These are phyloP conservation scores for Sarcodon sp. DNA, from an alignment of 768 basidiomycete species.

Conservation along the genomic window DNA sequence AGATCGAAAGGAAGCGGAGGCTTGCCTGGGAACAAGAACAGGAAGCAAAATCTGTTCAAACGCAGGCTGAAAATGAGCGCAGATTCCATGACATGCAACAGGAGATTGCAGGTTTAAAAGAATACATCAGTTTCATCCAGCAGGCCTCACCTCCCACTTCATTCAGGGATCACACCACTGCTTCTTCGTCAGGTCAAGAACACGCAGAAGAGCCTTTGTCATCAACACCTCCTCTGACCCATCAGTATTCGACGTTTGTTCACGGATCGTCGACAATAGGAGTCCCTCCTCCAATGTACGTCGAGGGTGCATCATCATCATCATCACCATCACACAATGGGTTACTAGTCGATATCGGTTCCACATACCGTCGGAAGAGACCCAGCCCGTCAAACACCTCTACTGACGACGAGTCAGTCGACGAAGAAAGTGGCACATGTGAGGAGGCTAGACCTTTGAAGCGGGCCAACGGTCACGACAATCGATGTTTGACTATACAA, in stretches of 20 bases:
- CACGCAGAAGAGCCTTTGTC: neutral
- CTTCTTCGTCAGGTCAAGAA: neutral
- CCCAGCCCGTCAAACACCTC: neutral
- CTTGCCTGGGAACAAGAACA: conserved; percentile 60
- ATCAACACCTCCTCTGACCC: conserved; percentile 1
- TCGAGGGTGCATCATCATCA: no score
- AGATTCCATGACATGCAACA: conserved; percentile 41
- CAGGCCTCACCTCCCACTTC: neutral
- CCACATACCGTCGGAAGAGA: neutral
- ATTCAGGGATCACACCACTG: neutral
- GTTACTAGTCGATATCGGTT: no score
- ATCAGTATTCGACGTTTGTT: neutral
- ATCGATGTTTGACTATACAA: conserved; percentile 52
- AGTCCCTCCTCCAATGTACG: neutral
- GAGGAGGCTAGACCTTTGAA: conserved; percentile 20
- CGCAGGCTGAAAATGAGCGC: conserved; percentile 47
- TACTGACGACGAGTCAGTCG: conserved; percentile 17
- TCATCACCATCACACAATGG: no score
- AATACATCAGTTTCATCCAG: conserved; percentile 17
- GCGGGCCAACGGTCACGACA: conserved; percentile 50
- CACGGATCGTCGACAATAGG: neutral
- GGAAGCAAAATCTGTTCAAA: conserved; percentile 41
- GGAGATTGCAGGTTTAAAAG: conserved; percentile 34
- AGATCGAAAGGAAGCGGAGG: conserved; percentile 45
- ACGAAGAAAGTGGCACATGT: conserved; percentile 21